A percentile compares a stretch with the other conserved stretches of the same genome.
These are phyloP conservation scores for Asterella californica DNA, from an alignment of 225 moss, liverwort and hornwort genomes.

Conservation along the genomic window DNA sequence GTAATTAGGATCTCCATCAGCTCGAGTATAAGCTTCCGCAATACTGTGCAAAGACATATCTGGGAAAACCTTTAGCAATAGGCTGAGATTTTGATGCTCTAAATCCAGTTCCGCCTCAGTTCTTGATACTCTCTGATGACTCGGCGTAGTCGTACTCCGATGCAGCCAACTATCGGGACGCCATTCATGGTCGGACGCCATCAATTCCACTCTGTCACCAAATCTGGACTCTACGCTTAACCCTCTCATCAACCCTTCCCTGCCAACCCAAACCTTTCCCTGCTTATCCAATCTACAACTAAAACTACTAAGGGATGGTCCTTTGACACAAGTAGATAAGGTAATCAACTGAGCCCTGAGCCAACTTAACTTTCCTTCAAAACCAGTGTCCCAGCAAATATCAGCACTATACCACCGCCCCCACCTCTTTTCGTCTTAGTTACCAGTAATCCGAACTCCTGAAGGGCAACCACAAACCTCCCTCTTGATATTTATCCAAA, in stretches of 20 bases:
- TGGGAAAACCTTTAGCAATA: constrained; percentile 52
- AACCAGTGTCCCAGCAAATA: neutral
- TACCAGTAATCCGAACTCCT: neutral
- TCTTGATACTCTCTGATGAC: neutral
- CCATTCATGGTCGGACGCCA: constrained; percentile 4
- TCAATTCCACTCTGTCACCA: constrained; percentile 2
- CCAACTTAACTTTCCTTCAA: neutral
- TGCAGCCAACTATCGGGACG: neutral
- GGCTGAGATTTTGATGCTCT: constrained; percentile 32
- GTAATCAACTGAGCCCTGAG: neutral
- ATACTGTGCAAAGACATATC: constrained; percentile 36
- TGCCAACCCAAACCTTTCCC: no score
- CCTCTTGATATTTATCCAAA: no score
- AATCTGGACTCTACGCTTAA: neutral
- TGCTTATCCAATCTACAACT: neutral
- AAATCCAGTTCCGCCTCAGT: constrained; percentile 16
- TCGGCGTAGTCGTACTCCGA: neutral
- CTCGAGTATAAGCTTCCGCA: constrained; percentile 48
- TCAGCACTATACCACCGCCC: neutral
- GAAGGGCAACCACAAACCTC: neutral
- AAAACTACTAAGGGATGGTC: neutral
- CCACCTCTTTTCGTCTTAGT: neutral
- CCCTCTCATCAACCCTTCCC: constrained; percentile 6
- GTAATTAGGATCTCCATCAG: constrained; percentile 40
- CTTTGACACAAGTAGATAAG: neutral